Evolutionary conservation across 495 filamentous ascomycete genomes (phyloP).

Genomic region (Penicillium manginii): DNA sequence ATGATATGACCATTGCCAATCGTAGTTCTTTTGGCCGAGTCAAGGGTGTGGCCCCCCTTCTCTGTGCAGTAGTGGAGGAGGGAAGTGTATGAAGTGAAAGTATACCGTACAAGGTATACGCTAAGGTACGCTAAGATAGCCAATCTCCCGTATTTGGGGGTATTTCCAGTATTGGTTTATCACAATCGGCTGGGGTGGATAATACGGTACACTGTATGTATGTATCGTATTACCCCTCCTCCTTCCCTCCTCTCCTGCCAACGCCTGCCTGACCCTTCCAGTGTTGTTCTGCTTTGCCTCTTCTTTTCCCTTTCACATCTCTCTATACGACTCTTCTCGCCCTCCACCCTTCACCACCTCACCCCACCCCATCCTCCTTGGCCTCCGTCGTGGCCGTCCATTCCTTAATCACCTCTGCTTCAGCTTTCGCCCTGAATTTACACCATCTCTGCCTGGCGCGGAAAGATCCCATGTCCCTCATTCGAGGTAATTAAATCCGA

Average conservation of each 20-base stretch:
- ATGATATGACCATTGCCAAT: background rate
- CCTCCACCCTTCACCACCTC: conserved; percentile 4
- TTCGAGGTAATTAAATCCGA: conserved; percentile 34
- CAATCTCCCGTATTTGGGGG: too few relatives aligned
- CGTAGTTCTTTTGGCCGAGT: conserved; percentile 13
- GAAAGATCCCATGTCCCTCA: conserved; percentile 41
- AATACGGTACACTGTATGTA: too few relatives aligned
- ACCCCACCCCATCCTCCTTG: conserved; percentile 22
- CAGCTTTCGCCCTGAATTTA: conserved; percentile 11
- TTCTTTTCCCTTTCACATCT: conserved; percentile 39
- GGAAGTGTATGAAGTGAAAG: too few relatives aligned
- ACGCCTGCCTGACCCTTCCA: too few relatives aligned
- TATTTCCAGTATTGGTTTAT: background rate
- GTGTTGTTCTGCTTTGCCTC: conserved; percentile 18
- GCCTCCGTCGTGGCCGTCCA: conserved; percentile 53
- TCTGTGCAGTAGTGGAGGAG: too few relatives aligned
- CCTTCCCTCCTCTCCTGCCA: conserved; percentile 24
- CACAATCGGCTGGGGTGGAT: conserved; percentile 9
- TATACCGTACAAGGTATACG: too few relatives aligned
- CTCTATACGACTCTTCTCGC: conserved; percentile 27
- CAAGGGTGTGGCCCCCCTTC: conserved; percentile 8
- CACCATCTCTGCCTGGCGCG: conserved; percentile 35
- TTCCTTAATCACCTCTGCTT: conserved; percentile 36
- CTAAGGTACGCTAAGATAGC: too few relatives aligned
- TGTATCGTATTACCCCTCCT: background rate